These are phyloP conservation scores for Aspergillus indologenus DNA, from an alignment of 495 filamentous ascomycete genomes.

Conservation along the genomic window DNA sequence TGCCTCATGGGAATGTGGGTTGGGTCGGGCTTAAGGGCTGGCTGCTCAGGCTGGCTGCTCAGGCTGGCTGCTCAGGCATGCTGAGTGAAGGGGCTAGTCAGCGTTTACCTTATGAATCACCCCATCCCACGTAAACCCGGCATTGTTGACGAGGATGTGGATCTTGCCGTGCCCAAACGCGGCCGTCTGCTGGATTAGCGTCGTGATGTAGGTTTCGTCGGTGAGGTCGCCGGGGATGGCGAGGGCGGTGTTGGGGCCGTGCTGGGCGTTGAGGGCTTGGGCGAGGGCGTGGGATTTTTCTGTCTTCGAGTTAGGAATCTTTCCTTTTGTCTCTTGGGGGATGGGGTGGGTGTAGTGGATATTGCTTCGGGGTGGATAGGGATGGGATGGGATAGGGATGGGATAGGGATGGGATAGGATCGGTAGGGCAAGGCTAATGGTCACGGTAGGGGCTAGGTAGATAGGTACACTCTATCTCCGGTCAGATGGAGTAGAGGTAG, in stretches of 20 bases:
- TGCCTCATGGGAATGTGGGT: no score
- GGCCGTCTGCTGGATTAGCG: constrained; percentile 67
- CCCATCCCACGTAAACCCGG: constrained; percentile 85
- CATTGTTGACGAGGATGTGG: constrained; percentile 85
- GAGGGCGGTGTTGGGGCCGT: constrained; percentile 57
- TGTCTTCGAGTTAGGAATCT: constrained; percentile 20
- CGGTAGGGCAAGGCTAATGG: no score
- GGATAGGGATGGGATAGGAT: no score
- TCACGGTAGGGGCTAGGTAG: no score
- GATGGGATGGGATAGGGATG: neutral
- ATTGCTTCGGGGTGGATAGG: neutral
- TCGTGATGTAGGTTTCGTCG: constrained; percentile 59
- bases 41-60: no score
- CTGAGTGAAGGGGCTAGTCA: no score
- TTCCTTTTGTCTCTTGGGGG: constrained; percentile 3
- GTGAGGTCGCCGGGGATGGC: constrained; percentile 73
- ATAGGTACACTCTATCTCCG: no score
- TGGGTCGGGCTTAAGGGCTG: no score
- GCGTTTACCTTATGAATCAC: constrained; percentile 74
- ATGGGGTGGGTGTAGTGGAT: no score
- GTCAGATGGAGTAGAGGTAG: no score
- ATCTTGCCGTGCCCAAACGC: constrained; percentile 84
- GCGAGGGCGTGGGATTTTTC: constrained; percentile 64
- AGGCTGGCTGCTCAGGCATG: no score
- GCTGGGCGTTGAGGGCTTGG: constrained; percentile 59